These are phyloP conservation scores for Aspergillus fischeri DNA, from an alignment of 2,329 filamentous ascomycete species.

Conservation along the genomic window DNA sequence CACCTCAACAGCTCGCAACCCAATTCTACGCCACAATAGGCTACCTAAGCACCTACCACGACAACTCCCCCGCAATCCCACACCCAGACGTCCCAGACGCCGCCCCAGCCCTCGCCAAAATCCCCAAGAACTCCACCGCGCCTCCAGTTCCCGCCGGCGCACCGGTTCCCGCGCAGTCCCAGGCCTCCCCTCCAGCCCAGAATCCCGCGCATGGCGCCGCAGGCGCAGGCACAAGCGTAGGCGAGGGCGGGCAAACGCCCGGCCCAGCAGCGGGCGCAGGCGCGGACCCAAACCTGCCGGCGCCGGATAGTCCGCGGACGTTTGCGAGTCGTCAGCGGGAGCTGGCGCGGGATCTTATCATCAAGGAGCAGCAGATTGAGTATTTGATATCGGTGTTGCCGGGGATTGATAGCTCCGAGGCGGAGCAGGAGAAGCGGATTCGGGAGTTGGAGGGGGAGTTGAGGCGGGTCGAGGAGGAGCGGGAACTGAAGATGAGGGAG, in stretches of 20 bases:
- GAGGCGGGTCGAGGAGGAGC: conserved; percentile 40
- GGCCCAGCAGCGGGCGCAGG: conserved; percentile 13
- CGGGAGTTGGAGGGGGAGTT: conserved; percentile 42
- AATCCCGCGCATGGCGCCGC: conserved; percentile 12
- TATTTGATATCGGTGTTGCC: conserved; percentile 44
- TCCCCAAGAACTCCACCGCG: conserved; percentile 37
- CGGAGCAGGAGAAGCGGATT: conserved; percentile 43
- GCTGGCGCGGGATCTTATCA: conserved; percentile 46
- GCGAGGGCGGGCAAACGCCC: conserved; percentile 10
- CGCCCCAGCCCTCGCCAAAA: conserved; percentile 38
- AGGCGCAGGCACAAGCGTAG: conserved; percentile 15
- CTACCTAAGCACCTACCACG: conserved; percentile 46
- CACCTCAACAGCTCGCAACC: conserved; percentile 40
- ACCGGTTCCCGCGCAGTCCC: conserved; percentile 16
- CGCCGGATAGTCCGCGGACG: conserved; percentile 38
- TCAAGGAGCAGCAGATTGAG: conserved; percentile 51
- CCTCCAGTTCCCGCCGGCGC: conserved; percentile 30
- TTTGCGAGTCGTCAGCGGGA: conserved; percentile 45
- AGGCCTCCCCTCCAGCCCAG: conserved; percentile 14
- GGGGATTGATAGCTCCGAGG: conserved; percentile 42
- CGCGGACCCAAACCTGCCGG: conserved; percentile 26
- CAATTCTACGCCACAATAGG: conserved; percentile 50
- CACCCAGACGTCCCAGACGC: conserved; percentile 29
- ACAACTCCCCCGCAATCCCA: conserved; percentile 36
- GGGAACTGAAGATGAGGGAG: conserved; percentile 39